phyloP scores from a whole-genome alignment of 495 filamentous ascomycete genomes.

The Xylaria flabelliformis region DNA sequence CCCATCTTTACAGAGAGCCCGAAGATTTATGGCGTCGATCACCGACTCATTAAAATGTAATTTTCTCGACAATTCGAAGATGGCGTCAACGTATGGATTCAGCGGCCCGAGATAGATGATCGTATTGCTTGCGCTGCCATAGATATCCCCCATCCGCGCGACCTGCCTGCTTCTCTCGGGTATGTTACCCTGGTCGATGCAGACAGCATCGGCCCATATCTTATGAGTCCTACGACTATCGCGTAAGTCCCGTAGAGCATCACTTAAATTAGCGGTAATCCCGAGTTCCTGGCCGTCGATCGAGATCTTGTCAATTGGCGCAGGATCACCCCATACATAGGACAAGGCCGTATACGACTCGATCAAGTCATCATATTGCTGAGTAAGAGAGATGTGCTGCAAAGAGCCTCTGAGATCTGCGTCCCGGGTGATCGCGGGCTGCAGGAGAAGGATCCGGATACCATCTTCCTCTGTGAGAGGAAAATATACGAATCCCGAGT shows the following conservation, averaged over 20 bases:
- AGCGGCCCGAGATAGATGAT: constrained; percentile 12
- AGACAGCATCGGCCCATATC: background rate
- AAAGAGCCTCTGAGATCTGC: constrained; percentile 31
- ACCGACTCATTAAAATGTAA: background rate
- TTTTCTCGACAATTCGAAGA: background rate
- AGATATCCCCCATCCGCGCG: background rate
- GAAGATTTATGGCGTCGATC: background rate
- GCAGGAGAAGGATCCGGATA: constrained; percentile 27
- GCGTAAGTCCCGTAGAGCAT: constrained; percentile 31
- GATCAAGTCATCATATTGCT: constrained; percentile 31
- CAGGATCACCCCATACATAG: constrained; percentile 39
- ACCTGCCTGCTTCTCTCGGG: background rate
- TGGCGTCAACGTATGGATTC: background rate
- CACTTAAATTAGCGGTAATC: constrained; percentile 26
- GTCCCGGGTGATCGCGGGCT: constrained; percentile 21
- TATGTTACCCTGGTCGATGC: constrained; percentile 4
- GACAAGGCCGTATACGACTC: constrained; percentile 39
- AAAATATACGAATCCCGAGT: background rate
- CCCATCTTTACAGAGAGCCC: background rate
- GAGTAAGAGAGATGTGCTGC: constrained; percentile 31
- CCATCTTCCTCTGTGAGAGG: background rate
- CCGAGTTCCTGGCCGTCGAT: constrained; percentile 15
- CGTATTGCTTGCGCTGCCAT: background rate
- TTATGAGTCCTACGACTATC: background rate
- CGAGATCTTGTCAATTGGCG: constrained; percentile 9